phyloP scores from a whole-genome alignment of 2,329 filamentous ascomycete genomes.

The Colletotrichum filicis region DNA sequence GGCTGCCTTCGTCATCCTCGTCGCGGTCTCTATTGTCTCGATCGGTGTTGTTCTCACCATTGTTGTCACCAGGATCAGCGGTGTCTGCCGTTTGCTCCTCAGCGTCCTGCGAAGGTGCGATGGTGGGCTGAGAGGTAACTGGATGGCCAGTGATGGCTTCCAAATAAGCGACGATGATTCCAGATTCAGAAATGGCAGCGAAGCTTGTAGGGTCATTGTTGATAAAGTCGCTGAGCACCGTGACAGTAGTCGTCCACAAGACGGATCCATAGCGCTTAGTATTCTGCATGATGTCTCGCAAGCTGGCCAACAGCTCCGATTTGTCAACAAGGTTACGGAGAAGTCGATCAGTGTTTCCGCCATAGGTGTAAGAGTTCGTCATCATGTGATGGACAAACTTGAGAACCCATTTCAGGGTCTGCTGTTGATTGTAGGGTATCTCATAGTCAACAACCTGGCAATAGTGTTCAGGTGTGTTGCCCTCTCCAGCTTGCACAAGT shows the following conservation, averaged over 20 bases:
- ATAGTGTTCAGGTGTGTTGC: slow-evolving; percentile 75
- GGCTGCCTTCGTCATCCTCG: slow-evolving; percentile 49
- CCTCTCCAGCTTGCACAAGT: slow-evolving; percentile 73
- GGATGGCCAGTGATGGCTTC: slow-evolving; percentile 77
- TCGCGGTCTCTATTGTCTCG: slow-evolving; percentile 35
- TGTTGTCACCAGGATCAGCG: slow-evolving; percentile 27
- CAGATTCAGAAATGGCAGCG: slow-evolving; percentile 92
- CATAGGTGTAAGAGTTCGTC: slow-evolving; percentile 74
- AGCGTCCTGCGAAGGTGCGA: slow-evolving; percentile 40
- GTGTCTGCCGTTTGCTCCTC: slow-evolving; percentile 38
- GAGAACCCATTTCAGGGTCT: slow-evolving; percentile 91
- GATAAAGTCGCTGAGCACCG: slow-evolving; percentile 93
- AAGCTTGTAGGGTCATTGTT: slow-evolving; percentile 99
- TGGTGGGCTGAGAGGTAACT: slow-evolving; percentile 48
- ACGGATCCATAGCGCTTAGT: slow-evolving; percentile 86
- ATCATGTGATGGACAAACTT: slow-evolving; percentile 98
- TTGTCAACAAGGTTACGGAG: slow-evolving; percentile 96
- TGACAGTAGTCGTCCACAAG: slow-evolving; percentile 95
- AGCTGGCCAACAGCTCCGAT: slow-evolving; percentile 80
- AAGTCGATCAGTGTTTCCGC: slow-evolving; percentile 88
- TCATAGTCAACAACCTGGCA: slow-evolving; percentile 91
- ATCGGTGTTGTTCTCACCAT: slow-evolving; percentile 33
- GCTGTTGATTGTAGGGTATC: slow-evolving; percentile 92
- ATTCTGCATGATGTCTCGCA: slow-evolving; percentile 85
- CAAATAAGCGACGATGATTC: slow-evolving; percentile 86